Conservation (phyloP, 176 grass and related monocot genomes). For the Oryza punctata region DNA sequence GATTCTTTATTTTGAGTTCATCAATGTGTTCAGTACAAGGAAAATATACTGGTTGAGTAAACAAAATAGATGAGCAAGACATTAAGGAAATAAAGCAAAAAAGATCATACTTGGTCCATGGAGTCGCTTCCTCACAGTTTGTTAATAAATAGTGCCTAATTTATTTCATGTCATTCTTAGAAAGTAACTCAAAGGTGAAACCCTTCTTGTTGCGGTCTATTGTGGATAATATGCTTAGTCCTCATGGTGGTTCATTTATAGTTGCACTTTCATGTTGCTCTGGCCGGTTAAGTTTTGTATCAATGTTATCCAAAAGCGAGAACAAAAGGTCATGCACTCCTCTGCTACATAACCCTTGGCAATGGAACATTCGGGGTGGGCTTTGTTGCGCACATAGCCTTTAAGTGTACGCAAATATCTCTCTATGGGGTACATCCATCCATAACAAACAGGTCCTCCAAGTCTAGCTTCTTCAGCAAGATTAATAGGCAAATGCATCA, state of each 20-base stretch:
- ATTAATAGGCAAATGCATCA: background rate
- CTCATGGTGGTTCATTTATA: background rate
- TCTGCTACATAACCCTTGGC: background rate
- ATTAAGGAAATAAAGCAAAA: background rate
- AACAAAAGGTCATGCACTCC: conserved; percentile 32
- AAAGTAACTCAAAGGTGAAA: background rate
- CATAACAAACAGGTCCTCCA: background rate
- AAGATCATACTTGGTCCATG: background rate
- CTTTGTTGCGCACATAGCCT: background rate
- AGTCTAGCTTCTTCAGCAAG: background rate
- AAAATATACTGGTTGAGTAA: background rate
- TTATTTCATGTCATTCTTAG: background rate
- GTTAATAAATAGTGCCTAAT: conserved; percentile 11
- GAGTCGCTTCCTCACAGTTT: background rate
- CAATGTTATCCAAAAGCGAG: background rate
- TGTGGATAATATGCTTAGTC: background rate
- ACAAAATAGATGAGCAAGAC: too few relatives aligned
- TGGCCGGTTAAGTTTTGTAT: conserved; percentile 14
- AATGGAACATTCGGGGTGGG: conserved; percentile 18
- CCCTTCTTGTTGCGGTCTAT: background rate
- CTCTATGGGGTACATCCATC: background rate
- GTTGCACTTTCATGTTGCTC: background rate
- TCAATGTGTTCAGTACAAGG: conserved; percentile 2
- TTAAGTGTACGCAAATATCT: background rate
- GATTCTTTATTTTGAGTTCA: background rate